A percentile compares a stretch with the other conserved stretches of the same genome.
Evolutionary conservation across 2,329 filamentous ascomycete genomes (phyloP).

Genomic region (Ophiostoma australiae): DNA sequence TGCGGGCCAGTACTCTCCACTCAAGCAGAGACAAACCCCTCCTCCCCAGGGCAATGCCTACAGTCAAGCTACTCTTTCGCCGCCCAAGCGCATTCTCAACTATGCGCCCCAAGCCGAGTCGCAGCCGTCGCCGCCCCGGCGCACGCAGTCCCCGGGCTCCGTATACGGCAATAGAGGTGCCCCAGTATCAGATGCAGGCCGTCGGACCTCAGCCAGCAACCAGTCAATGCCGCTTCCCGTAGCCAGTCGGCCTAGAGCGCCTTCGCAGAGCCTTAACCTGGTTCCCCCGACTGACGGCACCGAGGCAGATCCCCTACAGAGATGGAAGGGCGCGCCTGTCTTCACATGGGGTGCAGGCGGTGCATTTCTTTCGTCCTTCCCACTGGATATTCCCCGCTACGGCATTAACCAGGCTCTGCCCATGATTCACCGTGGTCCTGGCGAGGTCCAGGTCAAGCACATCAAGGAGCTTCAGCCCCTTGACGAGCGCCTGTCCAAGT

Average conservation of each 20-base stretch:
- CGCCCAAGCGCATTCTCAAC: constrained; percentile 52
- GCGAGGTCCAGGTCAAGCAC: constrained; percentile 72
- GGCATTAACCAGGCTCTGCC: constrained; percentile 66
- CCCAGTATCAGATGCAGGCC: neutral
- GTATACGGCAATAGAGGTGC: constrained; percentile 37
- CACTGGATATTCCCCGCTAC: constrained; percentile 82
- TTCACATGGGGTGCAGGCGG: constrained; percentile 88
- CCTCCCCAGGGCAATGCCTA: constrained; percentile 40
- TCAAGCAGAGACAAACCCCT: constrained; percentile 42
- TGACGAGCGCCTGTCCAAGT: constrained; percentile 67
- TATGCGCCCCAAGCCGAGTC: constrained; percentile 45
- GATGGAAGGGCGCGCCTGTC: constrained; percentile 86
- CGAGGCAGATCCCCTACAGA: constrained; percentile 70
- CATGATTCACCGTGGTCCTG: constrained; percentile 74
- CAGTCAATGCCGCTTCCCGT: constrained; percentile 23
- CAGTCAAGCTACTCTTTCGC: constrained; percentile 46
- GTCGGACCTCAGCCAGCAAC: neutral
- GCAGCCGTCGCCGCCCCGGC: constrained; percentile 50
- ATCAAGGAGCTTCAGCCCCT: constrained; percentile 69
- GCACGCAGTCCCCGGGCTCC: constrained; percentile 58
- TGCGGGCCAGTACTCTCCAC: constrained; percentile 20
- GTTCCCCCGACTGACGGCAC: constrained; percentile 60
- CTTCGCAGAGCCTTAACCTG: constrained; percentile 54
- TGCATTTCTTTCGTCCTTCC: constrained; percentile 75
- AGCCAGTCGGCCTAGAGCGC: constrained; percentile 42